Evolutionary conservation across 108 stramenopile species (phyloP).

Genomic region (Cyclotella kingstonii): DNA sequence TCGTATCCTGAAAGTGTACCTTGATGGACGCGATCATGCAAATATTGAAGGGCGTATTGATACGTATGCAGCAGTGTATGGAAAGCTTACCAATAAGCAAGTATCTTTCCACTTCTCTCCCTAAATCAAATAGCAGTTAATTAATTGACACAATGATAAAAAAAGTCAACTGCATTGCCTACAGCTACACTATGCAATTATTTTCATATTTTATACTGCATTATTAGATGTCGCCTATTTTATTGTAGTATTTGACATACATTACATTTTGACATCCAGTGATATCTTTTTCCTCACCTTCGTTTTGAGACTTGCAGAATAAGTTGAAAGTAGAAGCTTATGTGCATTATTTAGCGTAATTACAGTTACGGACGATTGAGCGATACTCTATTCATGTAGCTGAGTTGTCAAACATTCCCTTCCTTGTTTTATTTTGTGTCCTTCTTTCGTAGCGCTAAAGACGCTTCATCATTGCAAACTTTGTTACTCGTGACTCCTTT

Average conservation of each 20-base stretch:
- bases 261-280: no score
- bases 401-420: no score
- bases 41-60: conserved; percentile 96
- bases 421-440: neutral
- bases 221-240: neutral
- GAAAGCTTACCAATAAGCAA: conserved; percentile 98
- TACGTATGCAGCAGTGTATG: conserved; percentile 96
- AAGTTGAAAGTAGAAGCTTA: no score
- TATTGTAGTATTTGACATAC: neutral
- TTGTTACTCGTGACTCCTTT: conserved; percentile 59
- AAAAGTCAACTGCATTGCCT: neutral
- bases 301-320: no score
- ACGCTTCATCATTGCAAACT: conserved; percentile 63
- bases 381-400: no score
- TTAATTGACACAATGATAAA: neutral
- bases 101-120: conserved; percentile 84
- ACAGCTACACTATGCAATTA: no score
- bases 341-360: no score
- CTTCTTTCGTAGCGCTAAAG: conserved; percentile 19
- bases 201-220: neutral
- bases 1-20: conserved; percentile 93
- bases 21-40: conserved; percentile 96
- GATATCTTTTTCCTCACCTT: no score
- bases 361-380: no score
- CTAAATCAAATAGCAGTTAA: no score